Base-by-base conservation (phyloP, 306 rosid species). In the Cucumis cinereus region DNA sequence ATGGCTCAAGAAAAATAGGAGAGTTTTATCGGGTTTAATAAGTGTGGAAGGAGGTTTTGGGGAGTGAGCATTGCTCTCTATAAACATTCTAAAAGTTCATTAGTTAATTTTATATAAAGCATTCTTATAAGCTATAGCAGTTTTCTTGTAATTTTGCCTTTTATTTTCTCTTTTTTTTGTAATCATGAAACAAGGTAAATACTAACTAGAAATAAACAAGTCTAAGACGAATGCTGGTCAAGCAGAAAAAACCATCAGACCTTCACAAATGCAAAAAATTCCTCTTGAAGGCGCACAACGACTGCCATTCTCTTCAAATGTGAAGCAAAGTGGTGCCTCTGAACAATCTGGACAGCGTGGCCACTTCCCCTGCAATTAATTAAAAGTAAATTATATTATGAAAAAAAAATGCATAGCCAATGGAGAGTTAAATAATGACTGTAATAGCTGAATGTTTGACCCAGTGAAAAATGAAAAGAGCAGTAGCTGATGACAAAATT, bases 321-420 rank as follows among this genome's bases (percentile, higher is more conserved):
- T 78, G 99, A 94, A 40, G 99, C 95, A 81, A 94, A 94, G 86
- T 94, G 99, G 85, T 90, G 89, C 74, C 99, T 89, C 83, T 92
- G 99, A 83, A 94, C 88, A 88, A 94, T 94, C 87, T 89, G 99
- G 73, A 94, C 99, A 33, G 93, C 86, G 35, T 85, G 41, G 45
- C 98, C 97, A 83, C 76, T 86, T 64, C 97, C 97, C 92, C 99
- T 94, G 87, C 77, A 81, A 81, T 63, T 67, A 81, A 78, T 68
- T 66, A 38, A 56, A 41, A 26, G 33, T 19, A 26, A 55, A 58
- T 78, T 66, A 22, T 59, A 41, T 6, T 7, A 59, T 36, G 13
- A 61, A 57, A 75, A 66, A 40, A 24, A 24, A 6, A 69, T 13
- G 40, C 36, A 36, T 64, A 64, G 69, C 45, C 4, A 20, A 28